Evolutionary conservation across 1,139 yeast genomes (phyloP).

Genomic region (Diutina scorzettiae): DNA sequence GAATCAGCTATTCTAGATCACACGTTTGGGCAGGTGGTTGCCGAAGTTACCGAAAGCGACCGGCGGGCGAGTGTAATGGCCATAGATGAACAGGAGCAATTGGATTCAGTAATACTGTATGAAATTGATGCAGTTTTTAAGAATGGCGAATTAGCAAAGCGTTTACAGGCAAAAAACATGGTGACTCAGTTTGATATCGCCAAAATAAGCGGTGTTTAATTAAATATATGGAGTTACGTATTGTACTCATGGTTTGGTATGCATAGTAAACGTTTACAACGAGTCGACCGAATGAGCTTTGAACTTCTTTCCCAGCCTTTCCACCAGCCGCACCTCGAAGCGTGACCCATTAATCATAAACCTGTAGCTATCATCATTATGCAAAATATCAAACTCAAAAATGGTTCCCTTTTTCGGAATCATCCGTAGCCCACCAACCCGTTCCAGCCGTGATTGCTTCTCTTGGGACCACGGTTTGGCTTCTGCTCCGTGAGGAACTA

Average conservation of each 20-base stretch:
- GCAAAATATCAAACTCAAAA: slow-evolving; percentile 42
- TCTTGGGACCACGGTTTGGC: not conserved
- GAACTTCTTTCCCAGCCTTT: slow-evolving; percentile 78
- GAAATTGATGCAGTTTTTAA: too few relatives aligned
- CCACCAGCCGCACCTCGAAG: slow-evolving; percentile 63
- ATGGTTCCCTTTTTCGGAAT: slow-evolving; percentile 51
- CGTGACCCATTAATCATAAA: slow-evolving; percentile 75
- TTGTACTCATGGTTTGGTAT: too few relatives aligned
- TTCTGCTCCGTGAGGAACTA: slow-evolving; percentile 27
- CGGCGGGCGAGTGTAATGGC: slow-evolving; percentile 1
- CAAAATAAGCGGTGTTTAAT: too few relatives aligned
- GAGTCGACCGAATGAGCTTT: slow-evolving; percentile 67
- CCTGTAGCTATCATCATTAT: slow-evolving; percentile 22
- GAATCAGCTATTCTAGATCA: not conserved
- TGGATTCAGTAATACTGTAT: too few relatives aligned
- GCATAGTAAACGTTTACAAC: slow-evolving; percentile 23
- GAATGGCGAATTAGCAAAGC: too few relatives aligned
- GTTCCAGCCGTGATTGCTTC: slow-evolving; percentile 16
- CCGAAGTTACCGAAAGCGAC: not conserved
- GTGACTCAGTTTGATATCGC: too few relatives aligned
- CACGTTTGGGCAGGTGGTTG: not conserved
- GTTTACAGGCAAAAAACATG: too few relatives aligned
- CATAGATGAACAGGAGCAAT: too few relatives aligned
- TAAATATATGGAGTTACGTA: too few relatives aligned
- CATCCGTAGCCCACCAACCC: slow-evolving; percentile 41